Evolutionary conservation across 768 basidiomycete species (phyloP), one percentile per base, ranked within the genome.

Genomic region (Xerocomellus chrysenteron): DNA sequence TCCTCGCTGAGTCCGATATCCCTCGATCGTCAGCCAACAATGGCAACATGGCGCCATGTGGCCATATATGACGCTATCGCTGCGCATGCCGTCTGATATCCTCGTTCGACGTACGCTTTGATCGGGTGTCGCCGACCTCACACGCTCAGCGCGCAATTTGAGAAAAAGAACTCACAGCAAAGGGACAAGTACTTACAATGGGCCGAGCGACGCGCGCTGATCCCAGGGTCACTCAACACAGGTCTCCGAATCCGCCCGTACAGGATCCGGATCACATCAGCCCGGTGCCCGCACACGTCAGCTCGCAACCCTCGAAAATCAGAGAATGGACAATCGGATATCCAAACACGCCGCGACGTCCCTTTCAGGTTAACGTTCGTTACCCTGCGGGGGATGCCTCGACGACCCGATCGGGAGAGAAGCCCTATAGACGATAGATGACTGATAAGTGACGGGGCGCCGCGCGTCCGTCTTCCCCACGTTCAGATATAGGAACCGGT

Each of bases 391-490:
- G 30, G 30, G 28, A 30, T 9, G 37, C 37, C 37, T 30, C 36
- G 16, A 17, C 40, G 4, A 13, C 51, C 36, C 36, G 24, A 52
- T 58, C 46, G 28, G 49, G 24, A 17, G 28, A 43, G 41, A 50
- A 55, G 28, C 9, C 8, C 42, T 14, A 19, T 24, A 41, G 35
- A 26, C 0, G n/a, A 17, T 17, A n/a, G 6, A 60, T 40, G 33
- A 32, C 16, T 42, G 42, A 50, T 39, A 45, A 37, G 35, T 42
- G 19, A 17, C 26, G 43, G 4, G 3, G n/a, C 30, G 17, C 50
- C 30, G 28, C 33, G 21, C 37, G 6, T n/a, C 37, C 37, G 36
- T 59, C 41, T 54, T 56, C 65, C 39, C 61, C 62, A 42, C 55
- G 48, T 54, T 36, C 35, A 52, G 28, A 42, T 28, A 43, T 46